phyloP scores from a whole-genome alignment of 2,329 filamentous ascomycete species.

The Zelopaecilomyces penicillatus region DNA sequence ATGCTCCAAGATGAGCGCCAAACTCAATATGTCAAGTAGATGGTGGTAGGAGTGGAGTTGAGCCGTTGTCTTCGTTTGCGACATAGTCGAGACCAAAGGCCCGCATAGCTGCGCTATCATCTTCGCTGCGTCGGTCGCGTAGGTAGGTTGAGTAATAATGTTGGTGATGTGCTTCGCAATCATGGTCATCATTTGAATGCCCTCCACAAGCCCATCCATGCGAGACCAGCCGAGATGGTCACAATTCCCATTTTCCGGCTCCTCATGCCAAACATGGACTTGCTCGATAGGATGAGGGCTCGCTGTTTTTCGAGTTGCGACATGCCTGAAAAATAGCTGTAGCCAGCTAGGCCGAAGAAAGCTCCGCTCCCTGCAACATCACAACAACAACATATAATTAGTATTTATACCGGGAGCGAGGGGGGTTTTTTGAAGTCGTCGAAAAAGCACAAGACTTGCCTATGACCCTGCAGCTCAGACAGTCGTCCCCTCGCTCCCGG shows the following conservation, averaged over 20 bases:
- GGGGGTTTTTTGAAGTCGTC: background rate
- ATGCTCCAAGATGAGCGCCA: too few relatives aligned
- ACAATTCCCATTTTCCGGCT: conserved; percentile 60
- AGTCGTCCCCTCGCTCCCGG: conserved; percentile 54
- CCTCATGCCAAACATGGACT: conserved; percentile 63
- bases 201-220: conserved; percentile 63
- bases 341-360: conserved; percentile 66
- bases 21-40: too few relatives aligned
- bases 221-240: conserved; percentile 57
- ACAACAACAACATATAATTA: background rate
- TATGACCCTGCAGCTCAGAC: conserved; percentile 60
- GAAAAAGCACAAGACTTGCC: conserved; percentile 40
- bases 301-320: conserved; percentile 60
- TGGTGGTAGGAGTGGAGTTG: too few relatives aligned
- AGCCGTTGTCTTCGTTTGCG: too few relatives aligned
- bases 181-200: conserved; percentile 42
- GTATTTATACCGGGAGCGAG: background rate
- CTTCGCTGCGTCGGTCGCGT: too few relatives aligned
- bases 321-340: conserved; percentile 70
- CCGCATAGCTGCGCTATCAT: too few relatives aligned
- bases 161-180: background rate
- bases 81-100: too few relatives aligned
- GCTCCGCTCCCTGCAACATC: conserved; percentile 55
- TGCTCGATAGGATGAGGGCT: conserved; percentile 57
- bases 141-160: too few relatives aligned